These are phyloP conservation scores for Chimonanthus salicifolius DNA, from an alignment of 164 flowering plant species.

Conservation along the genomic window DNA sequence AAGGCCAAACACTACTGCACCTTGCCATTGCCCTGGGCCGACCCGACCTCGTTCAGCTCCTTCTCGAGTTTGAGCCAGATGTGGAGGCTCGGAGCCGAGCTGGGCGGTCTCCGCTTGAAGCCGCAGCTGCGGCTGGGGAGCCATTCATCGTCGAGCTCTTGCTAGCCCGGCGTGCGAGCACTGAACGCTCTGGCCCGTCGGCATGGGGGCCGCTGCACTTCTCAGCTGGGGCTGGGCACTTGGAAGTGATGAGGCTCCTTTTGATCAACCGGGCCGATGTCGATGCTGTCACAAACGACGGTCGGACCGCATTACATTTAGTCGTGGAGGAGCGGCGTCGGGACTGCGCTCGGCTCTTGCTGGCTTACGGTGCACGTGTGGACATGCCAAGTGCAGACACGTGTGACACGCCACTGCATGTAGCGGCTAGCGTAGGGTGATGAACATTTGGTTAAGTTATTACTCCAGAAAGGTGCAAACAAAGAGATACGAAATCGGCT, in stretches of 20 bases:
- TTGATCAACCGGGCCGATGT: conserved; percentile 49
- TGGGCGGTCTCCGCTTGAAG: conserved; percentile 55
- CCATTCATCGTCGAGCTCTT: conserved; percentile 64
- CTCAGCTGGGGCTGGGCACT: conserved; percentile 51
- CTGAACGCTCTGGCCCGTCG: conserved; percentile 38
- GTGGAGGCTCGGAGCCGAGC: conserved; percentile 40
- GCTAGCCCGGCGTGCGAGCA: conserved; percentile 41
- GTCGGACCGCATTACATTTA: conserved; percentile 55
- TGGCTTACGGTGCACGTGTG: conserved; percentile 40
- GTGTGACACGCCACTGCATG: conserved; percentile 57
- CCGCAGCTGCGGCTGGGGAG: conserved; percentile 53
- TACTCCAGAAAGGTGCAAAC: conserved; percentile 62
- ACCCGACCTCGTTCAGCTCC: conserved; percentile 59
- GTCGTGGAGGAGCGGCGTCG: conserved; percentile 48
- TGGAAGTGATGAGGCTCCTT: conserved; percentile 52
- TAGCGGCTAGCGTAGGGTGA: conserved; percentile 55
- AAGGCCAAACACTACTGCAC: conserved; percentile 59
- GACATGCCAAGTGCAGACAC: conserved; percentile 26
- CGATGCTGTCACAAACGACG: conserved; percentile 42
- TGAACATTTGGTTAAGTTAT: conserved; percentile 54
- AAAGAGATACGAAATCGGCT: conserved; percentile 44
- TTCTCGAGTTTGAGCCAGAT: conserved; percentile 57
- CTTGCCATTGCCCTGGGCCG: conserved; percentile 49
- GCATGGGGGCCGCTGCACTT: conserved; percentile 50
- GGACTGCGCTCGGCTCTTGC: conserved; percentile 49